Percentiles rank a stretch among this genome's conserved stretches.
phyloP scores from a whole-genome alignment of 441 rosid genomes.

The Populus tomentosa region DNA sequence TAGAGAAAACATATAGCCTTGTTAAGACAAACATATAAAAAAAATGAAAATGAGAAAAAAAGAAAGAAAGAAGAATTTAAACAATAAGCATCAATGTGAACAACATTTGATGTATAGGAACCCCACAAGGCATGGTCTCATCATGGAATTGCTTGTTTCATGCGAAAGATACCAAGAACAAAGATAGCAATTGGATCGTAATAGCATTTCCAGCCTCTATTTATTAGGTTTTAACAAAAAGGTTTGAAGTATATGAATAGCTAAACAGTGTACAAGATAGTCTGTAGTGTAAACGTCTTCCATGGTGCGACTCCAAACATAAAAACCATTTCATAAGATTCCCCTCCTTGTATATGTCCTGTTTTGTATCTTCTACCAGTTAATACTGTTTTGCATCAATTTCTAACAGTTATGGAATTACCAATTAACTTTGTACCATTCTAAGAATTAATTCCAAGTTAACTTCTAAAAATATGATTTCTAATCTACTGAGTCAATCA shows the following conservation, averaged over 20 bases:
- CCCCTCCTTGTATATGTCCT: background rate
- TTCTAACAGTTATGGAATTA: background rate
- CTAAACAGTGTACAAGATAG: background rate
- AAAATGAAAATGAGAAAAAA: background rate
- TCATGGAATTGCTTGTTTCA: background rate
- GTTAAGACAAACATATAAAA: background rate
- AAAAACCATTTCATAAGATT: background rate
- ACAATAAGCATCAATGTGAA: background rate
- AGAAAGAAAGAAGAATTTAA: no score
- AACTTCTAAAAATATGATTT: no score
- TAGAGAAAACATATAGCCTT: conserved; percentile 2
- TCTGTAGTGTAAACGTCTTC: background rate
- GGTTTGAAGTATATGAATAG: background rate
- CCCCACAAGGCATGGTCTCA: background rate
- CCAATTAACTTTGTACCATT: background rate
- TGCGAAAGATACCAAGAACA: background rate
- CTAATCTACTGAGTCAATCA: background rate
- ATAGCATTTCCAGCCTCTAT: background rate
- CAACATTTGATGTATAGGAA: background rate
- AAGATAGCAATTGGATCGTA: background rate
- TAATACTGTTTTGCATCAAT: background rate
- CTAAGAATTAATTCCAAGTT: background rate
- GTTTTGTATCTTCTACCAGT: background rate
- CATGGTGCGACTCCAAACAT: background rate
- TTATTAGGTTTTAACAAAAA: background rate